Percentiles rank a stretch among this genome's conserved stretches.
Evolutionary conservation across 1,139 yeast species (phyloP).

Genomic region (Diutina ranongensis): DNA sequence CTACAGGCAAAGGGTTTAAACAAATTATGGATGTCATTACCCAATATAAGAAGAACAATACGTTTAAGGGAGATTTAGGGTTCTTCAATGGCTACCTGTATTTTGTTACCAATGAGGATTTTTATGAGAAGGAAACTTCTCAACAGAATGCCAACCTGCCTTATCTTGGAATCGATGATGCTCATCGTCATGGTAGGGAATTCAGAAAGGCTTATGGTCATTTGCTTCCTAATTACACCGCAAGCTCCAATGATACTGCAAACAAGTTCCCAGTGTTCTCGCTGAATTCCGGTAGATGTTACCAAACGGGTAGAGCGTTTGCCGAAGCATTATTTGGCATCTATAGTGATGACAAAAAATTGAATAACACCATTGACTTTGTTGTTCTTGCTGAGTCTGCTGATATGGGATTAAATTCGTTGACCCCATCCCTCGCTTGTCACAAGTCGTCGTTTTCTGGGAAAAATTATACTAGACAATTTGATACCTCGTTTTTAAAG

Average conservation of each 20-base stretch:
- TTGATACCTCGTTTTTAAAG: constrained; percentile 15
- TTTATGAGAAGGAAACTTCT: constrained; percentile 22
- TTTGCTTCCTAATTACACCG: constrained; percentile 10
- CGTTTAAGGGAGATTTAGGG: constrained; percentile 19
- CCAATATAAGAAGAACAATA: constrained; percentile 13
- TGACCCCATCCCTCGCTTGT: constrained; percentile 22
- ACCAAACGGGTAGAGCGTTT: constrained; percentile 21
- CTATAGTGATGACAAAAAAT: constrained; percentile 10
- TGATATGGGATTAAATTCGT: constrained; percentile 19
- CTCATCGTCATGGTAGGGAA: constrained; percentile 22
- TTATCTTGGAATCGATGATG: constrained; percentile 22
- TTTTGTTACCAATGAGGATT: constrained; percentile 17
- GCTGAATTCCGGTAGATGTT: constrained; percentile 21
- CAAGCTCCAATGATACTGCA: constrained; percentile 11
- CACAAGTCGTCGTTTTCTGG: constrained; percentile 12
- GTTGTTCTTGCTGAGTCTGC: constrained; percentile 18
- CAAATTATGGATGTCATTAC: constrained; percentile 7
- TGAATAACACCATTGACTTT: constrained; percentile 13
- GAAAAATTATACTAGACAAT: constrained; percentile 9
- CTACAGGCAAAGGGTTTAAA: constrained; percentile 8
- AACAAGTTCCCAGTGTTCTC: constrained; percentile 22
- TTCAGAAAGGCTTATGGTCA: constrained; percentile 23
- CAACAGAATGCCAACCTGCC: constrained; percentile 17
- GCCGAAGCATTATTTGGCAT: constrained; percentile 22
- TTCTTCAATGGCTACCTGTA: constrained; percentile 24